Conservation (phyloP, 345 rosid species). For the Pelargonium nanum region DNA sequence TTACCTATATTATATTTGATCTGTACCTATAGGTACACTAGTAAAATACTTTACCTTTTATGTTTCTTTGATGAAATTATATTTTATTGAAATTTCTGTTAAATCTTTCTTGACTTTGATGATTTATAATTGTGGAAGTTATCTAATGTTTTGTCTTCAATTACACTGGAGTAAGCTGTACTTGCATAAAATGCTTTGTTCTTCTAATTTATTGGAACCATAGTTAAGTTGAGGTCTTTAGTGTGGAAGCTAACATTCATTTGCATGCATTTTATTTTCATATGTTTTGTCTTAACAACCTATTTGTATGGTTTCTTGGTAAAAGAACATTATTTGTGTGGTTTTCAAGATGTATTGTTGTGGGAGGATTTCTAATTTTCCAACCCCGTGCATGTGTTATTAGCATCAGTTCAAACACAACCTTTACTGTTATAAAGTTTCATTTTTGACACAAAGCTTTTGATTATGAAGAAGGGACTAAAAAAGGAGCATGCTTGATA, state of each 20-base stretch:
- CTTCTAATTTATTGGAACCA: neutral
- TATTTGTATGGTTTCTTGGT: neutral
- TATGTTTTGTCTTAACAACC: neutral
- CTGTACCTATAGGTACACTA: neutral
- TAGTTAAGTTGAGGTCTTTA: neutral
- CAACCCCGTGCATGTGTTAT: no score
- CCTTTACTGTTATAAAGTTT: neutral
- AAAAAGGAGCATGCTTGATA: no score
- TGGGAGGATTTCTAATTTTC: no score
- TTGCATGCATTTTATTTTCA: no score
- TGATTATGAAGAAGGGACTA: no score
- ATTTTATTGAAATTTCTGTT: no score
- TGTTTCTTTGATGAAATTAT: neutral
- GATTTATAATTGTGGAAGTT: no score
- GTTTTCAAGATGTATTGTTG: no score
- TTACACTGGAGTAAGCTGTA: neutral
- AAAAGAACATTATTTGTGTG: no score
- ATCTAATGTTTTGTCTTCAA: no score
- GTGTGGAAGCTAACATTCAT: no score
- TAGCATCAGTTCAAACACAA: neutral
- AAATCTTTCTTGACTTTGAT: no score
- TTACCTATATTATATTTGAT: slow-evolving; percentile 3
- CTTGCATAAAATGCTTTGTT: neutral
- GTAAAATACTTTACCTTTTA: neutral
- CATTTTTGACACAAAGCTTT: neutral